Percentiles rank a stretch among this genome's conserved stretches.
These are phyloP conservation scores for Tetrapisispora pingtungensis DNA, from an alignment of 805 yeast genomes.

Conservation along the genomic window DNA sequence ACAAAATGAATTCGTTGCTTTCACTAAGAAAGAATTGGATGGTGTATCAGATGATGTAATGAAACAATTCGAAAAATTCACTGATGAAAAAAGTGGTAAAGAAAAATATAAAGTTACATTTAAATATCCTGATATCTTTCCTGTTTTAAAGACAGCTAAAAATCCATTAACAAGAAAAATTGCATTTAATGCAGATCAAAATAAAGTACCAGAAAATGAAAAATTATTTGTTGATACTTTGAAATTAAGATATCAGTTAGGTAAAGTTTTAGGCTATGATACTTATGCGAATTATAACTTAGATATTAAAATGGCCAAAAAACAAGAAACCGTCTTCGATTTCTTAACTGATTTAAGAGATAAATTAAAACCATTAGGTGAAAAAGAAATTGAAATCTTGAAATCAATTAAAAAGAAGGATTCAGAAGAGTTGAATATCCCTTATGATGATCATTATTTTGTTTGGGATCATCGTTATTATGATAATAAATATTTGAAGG, in stretches of 20 bases:
- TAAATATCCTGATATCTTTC: slow-evolving; percentile 72
- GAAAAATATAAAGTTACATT: slow-evolving; percentile 54
- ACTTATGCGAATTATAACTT: slow-evolving; percentile 61
- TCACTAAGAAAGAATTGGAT: slow-evolving; percentile 53
- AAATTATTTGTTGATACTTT: slow-evolving; percentile 51
- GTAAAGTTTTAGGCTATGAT: slow-evolving; percentile 53
- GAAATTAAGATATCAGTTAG: slow-evolving; percentile 49
- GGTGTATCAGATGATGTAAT: slow-evolving; percentile 65
- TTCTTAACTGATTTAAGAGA: slow-evolving; percentile 54
- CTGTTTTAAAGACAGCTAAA: slow-evolving; percentile 65
- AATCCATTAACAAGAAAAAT: slow-evolving; percentile 52
- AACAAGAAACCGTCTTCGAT: slow-evolving; percentile 44
- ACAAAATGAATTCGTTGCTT: slow-evolving; percentile 50
- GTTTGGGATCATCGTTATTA: slow-evolving; percentile 71
- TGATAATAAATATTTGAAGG: slow-evolving; percentile 54
- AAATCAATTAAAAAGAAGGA: slow-evolving; percentile 45
- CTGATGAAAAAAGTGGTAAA: slow-evolving; percentile 34
- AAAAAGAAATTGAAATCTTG: slow-evolving; percentile 41
- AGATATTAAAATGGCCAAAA: slow-evolving; percentile 76
- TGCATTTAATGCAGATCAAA: slow-evolving; percentile 59
- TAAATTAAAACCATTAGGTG: slow-evolving; percentile 52
- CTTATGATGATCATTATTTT: slow-evolving; percentile 36
- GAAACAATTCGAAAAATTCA: slow-evolving; percentile 41
- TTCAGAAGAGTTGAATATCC: slow-evolving; percentile 35
- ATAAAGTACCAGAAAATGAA: slow-evolving; percentile 57